A percentile compares a stretch with the other conserved stretches of the same genome.
Evolutionary conservation across 1,284 basidiomycete genomes (phyloP).

Genomic region (Vanrija sp.): DNA sequence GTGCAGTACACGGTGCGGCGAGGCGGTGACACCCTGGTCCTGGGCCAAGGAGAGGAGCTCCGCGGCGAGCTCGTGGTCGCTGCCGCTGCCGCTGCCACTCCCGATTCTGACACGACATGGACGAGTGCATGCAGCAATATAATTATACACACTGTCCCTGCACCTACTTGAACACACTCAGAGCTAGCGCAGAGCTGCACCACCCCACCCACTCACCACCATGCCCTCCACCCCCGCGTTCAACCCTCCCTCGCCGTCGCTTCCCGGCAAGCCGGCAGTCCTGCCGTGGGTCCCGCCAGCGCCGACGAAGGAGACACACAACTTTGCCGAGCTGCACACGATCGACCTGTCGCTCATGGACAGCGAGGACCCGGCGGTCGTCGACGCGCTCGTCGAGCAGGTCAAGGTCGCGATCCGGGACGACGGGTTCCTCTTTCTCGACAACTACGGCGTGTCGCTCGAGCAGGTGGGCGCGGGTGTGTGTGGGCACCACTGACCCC

Average conservation of each 20-base stretch:
- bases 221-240: slow-evolving; percentile 21
- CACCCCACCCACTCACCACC: slow-evolving; percentile 1
- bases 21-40: no score
- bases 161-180: no score
- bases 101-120: no score
- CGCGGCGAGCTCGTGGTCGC: no score
- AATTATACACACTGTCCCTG: no score
- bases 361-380: slow-evolving; percentile 30
- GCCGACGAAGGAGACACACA: slow-evolving; percentile 26
- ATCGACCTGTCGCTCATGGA: slow-evolving; percentile 33
- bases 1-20: no score
- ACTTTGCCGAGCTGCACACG: slow-evolving; percentile 29
- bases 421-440: slow-evolving; percentile 40
- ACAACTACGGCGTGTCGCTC: slow-evolving; percentile 34
- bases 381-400: slow-evolving; percentile 22
- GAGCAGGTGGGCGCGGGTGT: slow-evolving; percentile 18
- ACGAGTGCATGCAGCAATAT: no score
- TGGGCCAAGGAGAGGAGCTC: no score
- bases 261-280: slow-evolving; percentile 28
- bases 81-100: no score
- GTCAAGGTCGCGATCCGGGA: slow-evolving; percentile 31
- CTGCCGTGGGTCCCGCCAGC: slow-evolving; percentile 28
- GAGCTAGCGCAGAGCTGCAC: not conserved
- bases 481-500: not conserved
- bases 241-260: slow-evolving; percentile 28